Conservation (phyloP, 306 rosid genomes). For the Castanospermum australe region DNA sequence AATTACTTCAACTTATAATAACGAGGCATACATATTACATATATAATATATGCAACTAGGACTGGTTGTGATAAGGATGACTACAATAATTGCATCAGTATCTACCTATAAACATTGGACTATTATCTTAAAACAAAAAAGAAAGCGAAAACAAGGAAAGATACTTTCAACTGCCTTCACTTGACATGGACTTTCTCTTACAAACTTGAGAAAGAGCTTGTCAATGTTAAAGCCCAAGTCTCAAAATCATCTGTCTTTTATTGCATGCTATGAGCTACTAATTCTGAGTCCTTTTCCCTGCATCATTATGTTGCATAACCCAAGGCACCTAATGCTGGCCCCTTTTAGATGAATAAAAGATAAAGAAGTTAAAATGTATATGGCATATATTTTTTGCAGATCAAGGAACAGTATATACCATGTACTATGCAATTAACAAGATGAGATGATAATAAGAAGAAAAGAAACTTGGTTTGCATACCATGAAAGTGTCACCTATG, state of each 20-base stretch:
- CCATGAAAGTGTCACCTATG: conserved; percentile 82
- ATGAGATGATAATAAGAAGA: background rate
- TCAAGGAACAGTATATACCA: background rate
- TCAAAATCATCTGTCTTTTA: background rate
- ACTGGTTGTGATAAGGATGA: no score
- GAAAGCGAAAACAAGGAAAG: no score
- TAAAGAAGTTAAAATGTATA: background rate
- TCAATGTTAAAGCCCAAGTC: background rate
- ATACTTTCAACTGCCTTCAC: background rate
- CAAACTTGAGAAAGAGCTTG: background rate
- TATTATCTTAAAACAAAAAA: no score
- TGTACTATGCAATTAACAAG: background rate
- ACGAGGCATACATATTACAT: no score
- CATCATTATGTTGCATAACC: background rate
- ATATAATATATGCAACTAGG: no score
- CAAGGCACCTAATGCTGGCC: background rate
- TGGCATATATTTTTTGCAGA: background rate
- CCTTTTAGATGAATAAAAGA: background rate
- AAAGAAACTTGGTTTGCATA: background rate
- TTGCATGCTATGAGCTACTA: background rate
- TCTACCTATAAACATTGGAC: no score
- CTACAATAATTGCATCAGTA: no score
- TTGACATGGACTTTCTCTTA: background rate
- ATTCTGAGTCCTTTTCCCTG: background rate
- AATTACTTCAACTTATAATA: no score